Evolutionary conservation across 306 rosid genomes (phyloP), one percentile per base, ranked within the genome.

Genomic region (Sphenostylis stenocarpa): DNA sequence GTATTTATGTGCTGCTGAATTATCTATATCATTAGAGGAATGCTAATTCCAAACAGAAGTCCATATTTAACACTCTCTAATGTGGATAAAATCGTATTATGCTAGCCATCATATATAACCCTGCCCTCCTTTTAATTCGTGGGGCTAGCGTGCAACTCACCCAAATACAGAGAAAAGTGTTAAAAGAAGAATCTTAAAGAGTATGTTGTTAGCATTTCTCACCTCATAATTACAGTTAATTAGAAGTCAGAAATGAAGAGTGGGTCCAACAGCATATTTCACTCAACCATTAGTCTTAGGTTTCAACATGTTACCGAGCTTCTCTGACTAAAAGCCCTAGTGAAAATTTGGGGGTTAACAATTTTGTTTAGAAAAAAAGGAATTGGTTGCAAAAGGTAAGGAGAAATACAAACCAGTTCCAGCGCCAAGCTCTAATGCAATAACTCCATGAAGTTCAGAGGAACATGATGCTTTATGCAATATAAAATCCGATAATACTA

Each of bases 361-460:
- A 36, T n/a, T 70, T 48, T 65, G 36, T 7, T 28, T 49, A 48
- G 45, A 41, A 38, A 58, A 45, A 68, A 56, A 24, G 52, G 15
- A 38, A 60, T 13, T 17, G 49, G 15, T 51, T 5, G 19, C 38
- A 67, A 75, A 66, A 34, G 19, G 47, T 7, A 34, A 79, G 77
- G 51, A 69, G 33, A 24, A 41, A 38, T 26, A 67, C 49, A 68
- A 38, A 90, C 97, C 95, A 76, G 97, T 92, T 84, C 97, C 97
- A 36, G 95, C 98, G 36, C 96, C 98, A 80, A 94, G 92, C 67
- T 94, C 97, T 72, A 94, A 57, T 13, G 93, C 89, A 13, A 77
- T 71, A 28, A 79, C 82, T 69, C 95, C 92, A 51, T 84, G 73
- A 75, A 90, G 84, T 47, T 94, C 89, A 43, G 95, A 82, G 29